A percentile compares a stretch with the other conserved stretches of the same genome.
Conservation (phyloP, 1,139 yeast genomes). For the Zygosaccharomyces pseudobailii region DNA sequence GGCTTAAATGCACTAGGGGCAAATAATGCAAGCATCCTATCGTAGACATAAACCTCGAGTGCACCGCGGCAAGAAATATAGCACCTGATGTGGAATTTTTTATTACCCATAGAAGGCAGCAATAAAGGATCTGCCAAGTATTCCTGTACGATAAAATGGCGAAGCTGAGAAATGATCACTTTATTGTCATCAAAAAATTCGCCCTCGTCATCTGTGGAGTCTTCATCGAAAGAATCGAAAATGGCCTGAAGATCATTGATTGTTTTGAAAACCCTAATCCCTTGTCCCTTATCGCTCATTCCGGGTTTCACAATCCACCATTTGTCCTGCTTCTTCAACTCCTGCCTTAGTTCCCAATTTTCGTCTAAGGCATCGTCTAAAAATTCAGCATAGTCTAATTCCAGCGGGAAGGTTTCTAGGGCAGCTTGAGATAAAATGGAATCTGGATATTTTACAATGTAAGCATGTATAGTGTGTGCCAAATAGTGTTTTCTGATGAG, state of each 20-base stretch:
- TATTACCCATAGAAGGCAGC: constrained; percentile 51
- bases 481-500: constrained; percentile 85
- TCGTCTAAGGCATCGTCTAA: constrained; percentile 91
- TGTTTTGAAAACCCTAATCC: constrained; percentile 75
- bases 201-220: constrained; percentile 50
- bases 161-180: constrained; percentile 75
- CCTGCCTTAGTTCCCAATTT: constrained; percentile 79
- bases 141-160: constrained; percentile 87
- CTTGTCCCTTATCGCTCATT: constrained; percentile 97
- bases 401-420: constrained; percentile 74
- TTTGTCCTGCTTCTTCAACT: constrained; percentile 56
- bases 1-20: constrained; percentile 51
- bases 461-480: constrained; percentile 72
- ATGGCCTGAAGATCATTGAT: constrained; percentile 75
- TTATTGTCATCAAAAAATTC: constrained; percentile 43
- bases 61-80: constrained; percentile 79
- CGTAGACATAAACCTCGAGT: constrained; percentile 71
- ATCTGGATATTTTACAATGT: constrained; percentile 65
- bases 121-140: constrained; percentile 67
- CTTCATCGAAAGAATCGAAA: constrained; percentile 81
- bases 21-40: constrained; percentile 74
- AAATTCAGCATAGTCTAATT: constrained; percentile 95
- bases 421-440: constrained; percentile 57
- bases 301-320: constrained; percentile 92
- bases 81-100: constrained; percentile 84